Evolutionary conservation across 176 grass and related monocot genomes (phyloP).

Genomic region (Aegilops bicornis): DNA sequence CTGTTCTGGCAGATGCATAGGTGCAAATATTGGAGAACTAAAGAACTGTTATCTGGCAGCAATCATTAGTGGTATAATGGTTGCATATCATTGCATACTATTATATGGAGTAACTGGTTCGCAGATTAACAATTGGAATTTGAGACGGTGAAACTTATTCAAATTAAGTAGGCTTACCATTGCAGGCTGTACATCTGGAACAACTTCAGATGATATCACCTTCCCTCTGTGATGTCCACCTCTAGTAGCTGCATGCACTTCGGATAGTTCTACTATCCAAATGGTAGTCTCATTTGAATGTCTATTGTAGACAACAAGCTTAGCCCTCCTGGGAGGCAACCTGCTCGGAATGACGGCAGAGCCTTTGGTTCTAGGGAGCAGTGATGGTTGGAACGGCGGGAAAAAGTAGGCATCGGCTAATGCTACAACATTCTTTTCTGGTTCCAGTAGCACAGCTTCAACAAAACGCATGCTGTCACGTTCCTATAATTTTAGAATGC

Average conservation of each 20-base stretch:
- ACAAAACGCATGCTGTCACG: constrained; percentile 98
- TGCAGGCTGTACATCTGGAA: constrained; percentile 93
- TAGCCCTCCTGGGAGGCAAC: constrained; percentile 85
- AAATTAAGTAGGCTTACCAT: constrained; percentile 62
- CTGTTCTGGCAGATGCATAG: background rate
- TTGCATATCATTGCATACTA: background rate
- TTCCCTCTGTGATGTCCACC: constrained; percentile 99
- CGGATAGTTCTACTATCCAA: constrained; percentile 94
- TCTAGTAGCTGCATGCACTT: constrained; percentile 95
- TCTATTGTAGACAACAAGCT: constrained; percentile 89
- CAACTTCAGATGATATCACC: constrained; percentile 73
- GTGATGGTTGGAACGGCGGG: constrained; percentile 95
- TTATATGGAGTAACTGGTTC: background rate
- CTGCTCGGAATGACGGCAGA: constrained; percentile 87
- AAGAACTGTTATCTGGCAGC: background rate
- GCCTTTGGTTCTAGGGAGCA: constrained; percentile 91
- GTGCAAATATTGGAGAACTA: constrained; percentile 22
- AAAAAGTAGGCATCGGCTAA: constrained; percentile 99
- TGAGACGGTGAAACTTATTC: background rate
- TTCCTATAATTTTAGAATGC: constrained; percentile 50
- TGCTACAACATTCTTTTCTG: constrained; percentile 94
- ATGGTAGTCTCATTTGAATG: constrained; percentile 95
- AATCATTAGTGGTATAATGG: background rate
- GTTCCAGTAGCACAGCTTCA: constrained; percentile 94
- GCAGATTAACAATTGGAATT: background rate